phyloP scores from a whole-genome alignment of 2,329 filamentous ascomycete species.

The Ilyonectria robusta region DNA sequence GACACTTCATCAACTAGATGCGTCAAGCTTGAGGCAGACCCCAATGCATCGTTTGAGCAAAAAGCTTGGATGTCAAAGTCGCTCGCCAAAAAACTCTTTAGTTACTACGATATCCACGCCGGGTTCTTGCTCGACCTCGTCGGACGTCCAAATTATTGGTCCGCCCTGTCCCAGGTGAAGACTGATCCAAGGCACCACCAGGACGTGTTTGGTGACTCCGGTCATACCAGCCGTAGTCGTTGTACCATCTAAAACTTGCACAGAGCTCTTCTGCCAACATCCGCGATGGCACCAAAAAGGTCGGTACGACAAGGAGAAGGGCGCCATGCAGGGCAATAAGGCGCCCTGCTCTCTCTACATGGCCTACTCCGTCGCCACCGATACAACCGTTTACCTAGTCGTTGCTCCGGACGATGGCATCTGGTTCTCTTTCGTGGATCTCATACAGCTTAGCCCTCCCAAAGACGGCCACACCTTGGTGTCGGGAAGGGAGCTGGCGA shows the following conservation, averaged over 20 bases:
- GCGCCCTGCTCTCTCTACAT: conserved; percentile 8
- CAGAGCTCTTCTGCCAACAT: conserved; percentile 8
- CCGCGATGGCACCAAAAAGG: conserved; percentile 6
- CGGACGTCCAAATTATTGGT: conserved; percentile 14
- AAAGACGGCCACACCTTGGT: too few relatives aligned
- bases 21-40: conserved; percentile 13
- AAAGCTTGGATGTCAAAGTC: background rate
- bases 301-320: conserved; percentile 1
- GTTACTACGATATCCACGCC: background rate
- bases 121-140: conserved; percentile 9
- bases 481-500: background rate
- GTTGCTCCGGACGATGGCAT: background rate
- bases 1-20: background rate
- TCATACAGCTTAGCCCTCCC: background rate
- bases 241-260: background rate
- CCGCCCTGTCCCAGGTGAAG: conserved; percentile 8
- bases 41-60: background rate
- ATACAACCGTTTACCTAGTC: conserved; percentile 1
- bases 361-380: conserved; percentile 2
- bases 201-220: background rate
- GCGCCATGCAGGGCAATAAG: conserved; percentile 3
- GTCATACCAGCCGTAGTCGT: too few relatives aligned
- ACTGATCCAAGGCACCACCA: background rate
- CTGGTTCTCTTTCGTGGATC: conserved; percentile 1
- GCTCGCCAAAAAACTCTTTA: background rate